phyloP scores from a whole-genome alignment of 257 asterid species.

The Penstemon davidsonii region DNA sequence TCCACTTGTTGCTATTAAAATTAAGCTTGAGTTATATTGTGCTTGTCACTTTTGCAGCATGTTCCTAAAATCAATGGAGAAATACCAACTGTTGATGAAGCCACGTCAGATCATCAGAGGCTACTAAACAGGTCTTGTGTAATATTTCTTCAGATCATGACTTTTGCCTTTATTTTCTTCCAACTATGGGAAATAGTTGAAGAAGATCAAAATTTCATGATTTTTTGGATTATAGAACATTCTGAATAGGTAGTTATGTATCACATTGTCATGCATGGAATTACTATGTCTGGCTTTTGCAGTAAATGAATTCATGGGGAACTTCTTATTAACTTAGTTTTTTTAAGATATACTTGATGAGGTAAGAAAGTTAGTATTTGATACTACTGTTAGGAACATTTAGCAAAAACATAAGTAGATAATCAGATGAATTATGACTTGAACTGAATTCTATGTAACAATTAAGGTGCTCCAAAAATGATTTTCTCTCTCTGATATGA shows the following conservation, averaged over 20 bases:
- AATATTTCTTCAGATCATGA: neutral
- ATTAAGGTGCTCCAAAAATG: neutral
- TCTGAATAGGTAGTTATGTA: no score
- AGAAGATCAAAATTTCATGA: no score
- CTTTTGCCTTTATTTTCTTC: no score
- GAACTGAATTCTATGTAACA: neutral
- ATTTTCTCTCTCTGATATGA: no score
- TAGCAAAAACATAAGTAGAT: neutral
- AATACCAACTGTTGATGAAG: conserved; percentile 85
- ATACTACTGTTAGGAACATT: neutral
- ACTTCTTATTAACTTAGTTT: no score
- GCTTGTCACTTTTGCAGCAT: conserved; percentile 53
- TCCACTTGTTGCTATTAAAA: neutral
- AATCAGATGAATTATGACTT: neutral
- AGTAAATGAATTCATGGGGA: no score
- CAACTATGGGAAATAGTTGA: no score
- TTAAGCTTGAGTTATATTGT: conserved; percentile 10
- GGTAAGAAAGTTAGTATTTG: neutral
- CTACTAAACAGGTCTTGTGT: conserved; percentile 64
- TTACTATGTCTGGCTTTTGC: no score
- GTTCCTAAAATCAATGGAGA: conserved; percentile 87
- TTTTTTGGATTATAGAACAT: no score
- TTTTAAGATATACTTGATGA: neutral
- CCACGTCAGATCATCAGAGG: conserved; percentile 77
- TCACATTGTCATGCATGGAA: no score